These are phyloP conservation scores for Hyphodiscus hymeniophilus DNA, from an alignment of 495 filamentous ascomycete species.

Conservation along the genomic window DNA sequence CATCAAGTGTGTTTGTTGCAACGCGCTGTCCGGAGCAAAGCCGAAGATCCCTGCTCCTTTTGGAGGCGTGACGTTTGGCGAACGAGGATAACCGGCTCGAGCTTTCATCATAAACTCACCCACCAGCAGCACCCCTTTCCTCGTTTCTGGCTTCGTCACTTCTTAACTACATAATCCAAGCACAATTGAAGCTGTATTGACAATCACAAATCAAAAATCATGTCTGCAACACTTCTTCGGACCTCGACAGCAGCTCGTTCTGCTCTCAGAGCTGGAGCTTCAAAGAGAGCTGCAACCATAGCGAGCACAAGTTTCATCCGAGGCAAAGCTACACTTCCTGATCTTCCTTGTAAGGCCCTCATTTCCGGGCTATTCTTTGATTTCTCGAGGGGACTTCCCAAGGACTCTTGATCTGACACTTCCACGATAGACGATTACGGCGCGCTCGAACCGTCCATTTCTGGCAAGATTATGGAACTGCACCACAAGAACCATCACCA, in stretches of 20 bases:
- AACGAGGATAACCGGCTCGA: too few species aligned
- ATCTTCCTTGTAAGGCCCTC: conserved; percentile 71
- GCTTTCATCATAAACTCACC: too few species aligned
- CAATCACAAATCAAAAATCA: conserved; percentile 20
- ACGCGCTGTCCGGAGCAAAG: too few species aligned
- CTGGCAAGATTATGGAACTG: conserved; percentile 96
- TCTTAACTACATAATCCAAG: conserved; percentile 3
- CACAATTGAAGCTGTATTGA: conserved; percentile 9
- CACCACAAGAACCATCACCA: conserved; percentile 75
- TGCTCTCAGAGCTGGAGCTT: conserved; percentile 37
- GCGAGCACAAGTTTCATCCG: conserved; percentile 67
- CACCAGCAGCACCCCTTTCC: too few species aligned
- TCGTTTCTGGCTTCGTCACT: background rate
- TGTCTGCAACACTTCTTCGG: conserved; percentile 47
- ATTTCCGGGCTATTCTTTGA: too few species aligned
- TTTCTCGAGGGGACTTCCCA: too few species aligned
- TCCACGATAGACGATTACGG: conserved; percentile 76
- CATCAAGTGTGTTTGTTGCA: too few species aligned
- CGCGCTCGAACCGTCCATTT: conserved; percentile 90
- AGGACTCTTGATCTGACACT: too few species aligned
- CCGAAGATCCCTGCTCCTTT: conserved; percentile 13
- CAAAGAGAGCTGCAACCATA: conserved; percentile 43
- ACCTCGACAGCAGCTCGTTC: conserved; percentile 30
- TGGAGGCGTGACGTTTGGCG: conserved; percentile 12
- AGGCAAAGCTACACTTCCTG: conserved; percentile 87